Evolutionary conservation across 2,329 filamentous ascomycete genomes (phyloP), one percentile per base, ranked within the genome.

Genomic region (Pestalotiopsis sp.): DNA sequence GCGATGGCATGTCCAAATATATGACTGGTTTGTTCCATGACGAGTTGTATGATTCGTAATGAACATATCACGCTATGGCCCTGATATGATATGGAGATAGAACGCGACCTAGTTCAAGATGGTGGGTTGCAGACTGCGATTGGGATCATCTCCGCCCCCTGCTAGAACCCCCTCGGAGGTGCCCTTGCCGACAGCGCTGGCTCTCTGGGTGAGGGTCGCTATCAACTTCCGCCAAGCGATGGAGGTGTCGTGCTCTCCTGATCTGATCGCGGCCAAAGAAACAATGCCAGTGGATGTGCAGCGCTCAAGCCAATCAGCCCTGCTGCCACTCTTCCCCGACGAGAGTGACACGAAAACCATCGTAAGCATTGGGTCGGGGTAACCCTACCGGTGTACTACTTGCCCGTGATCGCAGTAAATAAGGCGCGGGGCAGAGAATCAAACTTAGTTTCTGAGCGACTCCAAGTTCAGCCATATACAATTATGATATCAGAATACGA

Each of bases 401-500:
- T 52, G 27, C 27, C 27, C 2, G 7, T 17, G 13, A 7, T 52
- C 14, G 14, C 45, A 52, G 20, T n/a, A 52, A 49, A n/a, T n/a
- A 7, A 7, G 45, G n/a, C 9, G n/a, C 45, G 45, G 45, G 45
- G 14, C 17, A 52, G 17, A n/a, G 17, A 1, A n/a, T 17, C 45
- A 20, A 23, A 23, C 23, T 23, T 5, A 52, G 3, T 9, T 52
- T 5, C 17, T 9, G 7, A 31, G 9, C 17, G 6, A n/a, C 11
- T 27, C 5, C 60, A 62, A 17, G 20, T 49, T 13, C 17, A 36
- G 17, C 31, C 3, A 13, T n/a, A 31, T 6, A 31, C 14, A 25
- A 31, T 20, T 4, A 69, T 70, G 69, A 52, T 68, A 1, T 59
- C 68, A 2, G 38, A 39, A 6, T 72, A 68, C 52, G 71, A 72